Evolutionary conservation across 345 rosid species (phyloP).

Genomic region (Laguncularia racemosa): DNA sequence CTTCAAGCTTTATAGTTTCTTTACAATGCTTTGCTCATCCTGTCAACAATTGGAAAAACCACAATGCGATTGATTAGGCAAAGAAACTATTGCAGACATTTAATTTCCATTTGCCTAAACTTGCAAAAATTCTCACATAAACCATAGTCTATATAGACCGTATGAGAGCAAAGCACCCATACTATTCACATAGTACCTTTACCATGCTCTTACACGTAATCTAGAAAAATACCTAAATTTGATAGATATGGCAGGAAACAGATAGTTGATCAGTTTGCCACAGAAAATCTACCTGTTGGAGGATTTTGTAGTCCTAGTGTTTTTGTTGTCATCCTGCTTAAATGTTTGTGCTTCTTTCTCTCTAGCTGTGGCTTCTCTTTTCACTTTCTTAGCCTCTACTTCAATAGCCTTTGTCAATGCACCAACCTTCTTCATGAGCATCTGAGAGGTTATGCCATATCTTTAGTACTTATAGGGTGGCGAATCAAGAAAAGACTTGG

Average conservation of each 20-base stretch:
- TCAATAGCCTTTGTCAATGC: conserved; percentile 67
- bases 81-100: too few relatives aligned
- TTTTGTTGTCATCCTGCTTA: conserved; percentile 31
- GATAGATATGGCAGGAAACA: too few relatives aligned
- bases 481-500: neutral
- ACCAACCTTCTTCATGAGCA: conserved; percentile 72
- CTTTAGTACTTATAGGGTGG: too few relatives aligned
- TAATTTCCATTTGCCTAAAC: too few relatives aligned
- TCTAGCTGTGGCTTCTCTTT: conserved; percentile 64
- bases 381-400: conserved; percentile 69
- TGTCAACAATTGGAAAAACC: neutral
- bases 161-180: too few relatives aligned
- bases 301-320: conserved; percentile 15
- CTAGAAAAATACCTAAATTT: too few relatives aligned
- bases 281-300: conserved; percentile 20
- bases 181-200: too few relatives aligned
- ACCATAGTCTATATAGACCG: too few relatives aligned
- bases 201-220: too few relatives aligned
- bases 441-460: conserved; percentile 28
- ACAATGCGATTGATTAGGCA: neutral
- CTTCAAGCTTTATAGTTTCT: neutral
- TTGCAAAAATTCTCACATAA: too few relatives aligned
- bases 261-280: neutral
- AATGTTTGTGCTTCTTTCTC: conserved; percentile 46
- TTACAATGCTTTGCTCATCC: conserved; percentile 6